Percentiles rank a stretch among this genome's conserved stretches.
Evolutionary conservation across 805 yeast genomes (phyloP).

Genomic region (Pichia manshurica): DNA sequence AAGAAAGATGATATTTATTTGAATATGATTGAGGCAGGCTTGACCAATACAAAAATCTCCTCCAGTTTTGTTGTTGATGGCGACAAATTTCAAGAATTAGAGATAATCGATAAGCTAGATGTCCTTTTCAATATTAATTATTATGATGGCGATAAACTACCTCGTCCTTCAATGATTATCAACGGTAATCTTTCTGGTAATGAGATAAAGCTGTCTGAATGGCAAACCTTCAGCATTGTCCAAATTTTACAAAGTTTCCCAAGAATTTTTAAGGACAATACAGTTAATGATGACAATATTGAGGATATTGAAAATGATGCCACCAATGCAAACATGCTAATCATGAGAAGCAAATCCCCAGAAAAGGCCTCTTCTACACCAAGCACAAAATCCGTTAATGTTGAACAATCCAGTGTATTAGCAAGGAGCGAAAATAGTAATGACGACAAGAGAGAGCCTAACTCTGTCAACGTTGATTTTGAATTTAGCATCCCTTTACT

Average conservation of each 20-base stretch:
- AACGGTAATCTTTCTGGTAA: constrained; percentile 58
- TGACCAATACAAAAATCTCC: constrained; percentile 63
- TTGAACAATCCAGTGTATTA: background rate
- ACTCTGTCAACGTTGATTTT: constrained; percentile 35
- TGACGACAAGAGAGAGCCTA: background rate
- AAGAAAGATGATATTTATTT: constrained; percentile 27
- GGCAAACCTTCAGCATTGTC: constrained; percentile 56
- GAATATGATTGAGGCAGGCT: constrained; percentile 61
- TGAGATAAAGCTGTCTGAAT: constrained; percentile 62
- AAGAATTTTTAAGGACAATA: constrained; percentile 42
- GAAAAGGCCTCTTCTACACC: background rate
- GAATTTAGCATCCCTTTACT: constrained; percentile 56
- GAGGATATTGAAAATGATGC: constrained; percentile 62
- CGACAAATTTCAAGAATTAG: constrained; percentile 44
- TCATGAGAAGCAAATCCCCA: constrained; percentile 15
- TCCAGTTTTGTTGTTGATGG: constrained; percentile 49
- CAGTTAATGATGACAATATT: constrained; percentile 37
- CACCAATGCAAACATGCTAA: constrained; percentile 50
- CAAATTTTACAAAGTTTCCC: constrained; percentile 52
- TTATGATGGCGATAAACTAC: constrained; percentile 34
- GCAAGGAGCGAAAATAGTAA: background rate
- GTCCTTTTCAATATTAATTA: constrained; percentile 55
- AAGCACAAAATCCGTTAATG: background rate
- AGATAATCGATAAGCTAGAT: constrained; percentile 63
- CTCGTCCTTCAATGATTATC: constrained; percentile 45